These are phyloP conservation scores for Leccinum aurantiacum DNA, from an alignment of 768 basidiomycete genomes.

Conservation along the genomic window DNA sequence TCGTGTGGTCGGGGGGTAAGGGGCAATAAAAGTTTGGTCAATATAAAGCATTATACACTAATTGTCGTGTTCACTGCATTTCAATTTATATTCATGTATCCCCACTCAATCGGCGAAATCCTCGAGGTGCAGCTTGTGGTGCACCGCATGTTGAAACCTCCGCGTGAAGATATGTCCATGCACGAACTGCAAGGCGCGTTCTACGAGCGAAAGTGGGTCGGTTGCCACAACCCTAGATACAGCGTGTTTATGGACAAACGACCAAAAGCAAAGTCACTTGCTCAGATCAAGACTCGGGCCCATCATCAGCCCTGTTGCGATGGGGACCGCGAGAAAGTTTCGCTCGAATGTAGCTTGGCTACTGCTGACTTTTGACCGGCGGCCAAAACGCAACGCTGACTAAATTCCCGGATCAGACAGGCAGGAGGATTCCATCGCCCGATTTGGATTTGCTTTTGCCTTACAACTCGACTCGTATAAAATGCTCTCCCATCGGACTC, in stretches of 20 bases:
- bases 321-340: neutral
- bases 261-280: neutral
- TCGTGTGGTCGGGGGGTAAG: neutral
- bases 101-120: slow-evolving; percentile 26
- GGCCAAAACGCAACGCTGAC: neutral
- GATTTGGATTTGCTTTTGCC: neutral
- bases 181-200: slow-evolving; percentile 13
- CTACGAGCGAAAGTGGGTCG: neutral
- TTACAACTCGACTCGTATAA: neutral
- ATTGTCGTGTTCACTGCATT: slow-evolving; percentile 24
- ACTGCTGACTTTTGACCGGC: neutral
- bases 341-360: neutral
- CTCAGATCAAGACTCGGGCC: neutral
- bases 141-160: neutral
- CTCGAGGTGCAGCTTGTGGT: neutral
- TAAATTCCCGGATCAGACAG: neutral
- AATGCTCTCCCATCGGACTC: neutral
- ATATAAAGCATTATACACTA: slow-evolving; percentile 18
- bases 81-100: slow-evolving; percentile 30
- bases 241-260: slow-evolving; percentile 4
- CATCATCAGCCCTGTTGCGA: slow-evolving; percentile 9
- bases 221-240: slow-evolving; percentile 5
- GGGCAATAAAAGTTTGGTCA: slow-evolving; percentile 3
- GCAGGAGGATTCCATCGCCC: neutral
- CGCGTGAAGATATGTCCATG: neutral